phyloP scores from a whole-genome alignment of 306 rosid genomes.

The Betula pendula region DNA sequence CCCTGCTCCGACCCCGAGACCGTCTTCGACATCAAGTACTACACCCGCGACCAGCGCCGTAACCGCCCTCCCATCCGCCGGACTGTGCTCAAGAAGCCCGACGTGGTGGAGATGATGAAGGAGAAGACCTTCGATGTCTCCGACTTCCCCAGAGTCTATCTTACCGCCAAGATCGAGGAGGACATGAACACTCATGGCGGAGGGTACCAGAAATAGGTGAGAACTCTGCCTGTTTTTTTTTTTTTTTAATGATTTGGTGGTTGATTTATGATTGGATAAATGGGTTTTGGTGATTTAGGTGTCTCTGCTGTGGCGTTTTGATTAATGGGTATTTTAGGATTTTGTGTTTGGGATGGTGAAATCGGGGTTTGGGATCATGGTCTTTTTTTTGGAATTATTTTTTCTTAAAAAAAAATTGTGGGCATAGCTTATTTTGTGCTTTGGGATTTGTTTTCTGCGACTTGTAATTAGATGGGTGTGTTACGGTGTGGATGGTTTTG shows the following conservation, averaged over 20 bases:
- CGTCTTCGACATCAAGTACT: conserved; percentile 87
- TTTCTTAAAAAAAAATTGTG: not conserved
- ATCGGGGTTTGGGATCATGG: not conserved
- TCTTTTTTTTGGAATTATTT: no score
- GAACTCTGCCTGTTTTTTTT: not conserved
- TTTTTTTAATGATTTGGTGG: not conserved
- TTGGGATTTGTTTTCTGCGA: not conserved
- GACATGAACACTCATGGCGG: conserved; percentile 72
- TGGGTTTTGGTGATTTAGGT: not conserved
- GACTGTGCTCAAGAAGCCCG: conserved; percentile 62
- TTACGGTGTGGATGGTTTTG: not conserved
- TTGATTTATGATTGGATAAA: not conserved
- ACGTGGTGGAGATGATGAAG: conserved; percentile 55
- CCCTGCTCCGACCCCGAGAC: conserved; percentile 82
- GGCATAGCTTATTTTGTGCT: not conserved
- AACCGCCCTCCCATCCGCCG: conserved; percentile 87
- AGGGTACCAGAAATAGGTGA: conserved; percentile 73
- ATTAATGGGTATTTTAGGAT: not conserved
- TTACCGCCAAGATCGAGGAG: conserved; percentile 56
- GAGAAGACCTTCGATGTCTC: conserved; percentile 50
- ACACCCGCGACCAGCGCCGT: conserved; percentile 84
- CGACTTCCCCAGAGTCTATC: conserved; percentile 76
- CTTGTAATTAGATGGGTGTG: not conserved
- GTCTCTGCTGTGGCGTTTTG: not conserved
- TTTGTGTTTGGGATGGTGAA: not conserved